Percentiles rank a stretch among this genome's conserved stretches.
Conservation (phyloP, 345 rosid genomes). For the Firmiana major region DNA sequence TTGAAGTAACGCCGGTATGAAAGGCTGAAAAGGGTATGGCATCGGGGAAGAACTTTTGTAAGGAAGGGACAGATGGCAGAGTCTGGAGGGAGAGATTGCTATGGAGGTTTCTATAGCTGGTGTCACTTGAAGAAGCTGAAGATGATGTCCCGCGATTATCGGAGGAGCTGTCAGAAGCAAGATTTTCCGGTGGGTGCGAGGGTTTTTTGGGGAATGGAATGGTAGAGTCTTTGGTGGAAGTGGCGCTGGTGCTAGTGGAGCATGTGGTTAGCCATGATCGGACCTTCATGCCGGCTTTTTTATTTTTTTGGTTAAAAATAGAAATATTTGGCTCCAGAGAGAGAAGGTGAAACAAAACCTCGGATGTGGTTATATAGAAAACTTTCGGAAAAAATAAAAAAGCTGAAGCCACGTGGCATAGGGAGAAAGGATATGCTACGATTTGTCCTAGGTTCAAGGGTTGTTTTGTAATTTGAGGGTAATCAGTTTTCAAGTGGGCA, state of each 20-base stretch:
- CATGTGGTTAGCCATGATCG: conserved; percentile 39
- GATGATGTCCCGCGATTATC: conserved; percentile 21
- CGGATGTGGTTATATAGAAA: neutral
- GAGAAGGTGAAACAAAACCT: neutral
- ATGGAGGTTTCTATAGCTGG: conserved; percentile 43
- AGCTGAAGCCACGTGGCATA: neutral
- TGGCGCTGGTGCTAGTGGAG: conserved; percentile 18
- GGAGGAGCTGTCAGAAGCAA: conserved; percentile 26
- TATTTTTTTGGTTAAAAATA: too few species aligned
- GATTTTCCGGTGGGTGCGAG: conserved; percentile 17
- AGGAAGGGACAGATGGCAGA: conserved; percentile 72
- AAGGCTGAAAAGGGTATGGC: conserved; percentile 37
- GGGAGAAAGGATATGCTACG: neutral
- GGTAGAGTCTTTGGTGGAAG: conserved; percentile 18
- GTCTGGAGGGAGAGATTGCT: conserved; percentile 78
- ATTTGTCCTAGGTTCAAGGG: conserved; percentile 1
- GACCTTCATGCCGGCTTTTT: conserved; percentile 36
- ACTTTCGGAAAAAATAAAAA: neutral
- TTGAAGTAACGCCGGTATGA: conserved; percentile 29
- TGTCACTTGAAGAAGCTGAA: conserved; percentile 20
- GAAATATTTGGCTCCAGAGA: neutral
- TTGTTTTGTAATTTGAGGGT: neutral
- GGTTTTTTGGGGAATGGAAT: conserved; percentile 5
- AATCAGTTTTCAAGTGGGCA: neutral
- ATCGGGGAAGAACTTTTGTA: conserved; percentile 52